Base-by-base conservation (phyloP, 208 protist genomes). In the Herpetomonas samuelpessoai region DNA sequence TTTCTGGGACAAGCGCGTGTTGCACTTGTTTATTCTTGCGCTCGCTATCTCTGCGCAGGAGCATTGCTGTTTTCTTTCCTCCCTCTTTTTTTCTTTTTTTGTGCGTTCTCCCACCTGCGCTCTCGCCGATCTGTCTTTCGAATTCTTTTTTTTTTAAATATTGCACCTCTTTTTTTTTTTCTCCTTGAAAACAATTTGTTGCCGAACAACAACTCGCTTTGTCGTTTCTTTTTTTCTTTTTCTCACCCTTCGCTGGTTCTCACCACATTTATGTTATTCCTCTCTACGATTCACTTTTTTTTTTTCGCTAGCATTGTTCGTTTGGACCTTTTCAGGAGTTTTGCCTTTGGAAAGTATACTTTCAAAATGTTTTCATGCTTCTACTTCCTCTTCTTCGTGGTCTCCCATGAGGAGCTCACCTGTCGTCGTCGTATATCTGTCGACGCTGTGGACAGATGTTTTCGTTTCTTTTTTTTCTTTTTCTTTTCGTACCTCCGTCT, bases 201-300 rank as follows among this genome's bases (percentile, higher is more conserved):
- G 19, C 22, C 28, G 19, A 38, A 30, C 54, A 19, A 63, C 16
- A 73, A 44, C 35, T 6, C 38, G 18, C 3, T 49, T 56, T 56
- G 7, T n/a, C n/a, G n/a, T 44, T 16, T 28, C n/a, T 52, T 62
- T 49, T 50, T 57, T 38, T 53, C n/a, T 27, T 47, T 27, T 62
- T 57, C 55, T 29, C 0, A 0, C 26, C 63, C 30, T 57, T n/a
- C 24, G 50, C 27, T 22, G 27, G 22, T 38, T 44, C 22, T 54
- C 39, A 51, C 9, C 10, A 31, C 3, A 16, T 12, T 12, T 25
- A 1, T 45, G 4, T 44, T 45, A 57, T 21, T 24, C 29, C 35
- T 26, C 9, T 12, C 12, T 26, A 35, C 16, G 14, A 6, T 6
- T 60, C 14, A n/a, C 27, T 62, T 45, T 51, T 21, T 54, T 22